Conservation (phyloP, 768 basidiomycete species). For the Lyophyllum shimeji region DNA sequence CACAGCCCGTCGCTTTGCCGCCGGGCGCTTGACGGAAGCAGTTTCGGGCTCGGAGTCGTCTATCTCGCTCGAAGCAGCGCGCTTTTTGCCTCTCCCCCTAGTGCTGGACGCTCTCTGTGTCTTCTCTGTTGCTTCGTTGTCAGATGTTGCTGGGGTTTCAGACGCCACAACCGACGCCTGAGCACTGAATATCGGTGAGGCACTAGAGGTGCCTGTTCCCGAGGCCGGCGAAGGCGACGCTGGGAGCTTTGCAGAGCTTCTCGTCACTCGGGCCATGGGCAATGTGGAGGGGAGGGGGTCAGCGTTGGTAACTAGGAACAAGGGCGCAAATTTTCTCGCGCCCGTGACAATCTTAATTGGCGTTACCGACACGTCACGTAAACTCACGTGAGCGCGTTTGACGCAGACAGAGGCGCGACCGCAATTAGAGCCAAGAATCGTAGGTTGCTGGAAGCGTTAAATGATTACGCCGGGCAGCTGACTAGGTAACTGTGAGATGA, state of each 20-base stretch:
- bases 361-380: conserved; percentile 27
- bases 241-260: conserved; percentile 29
- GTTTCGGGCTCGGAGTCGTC: conserved; percentile 23
- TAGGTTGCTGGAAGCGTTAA: not conserved
- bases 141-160: conserved; percentile 59
- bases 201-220: conserved; percentile 42
- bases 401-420: not conserved
- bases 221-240: conserved; percentile 34
- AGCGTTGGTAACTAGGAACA: not conserved
- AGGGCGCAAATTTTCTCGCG: conserved; percentile 21
- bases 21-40: conserved; percentile 25
- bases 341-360: conserved; percentile 30
- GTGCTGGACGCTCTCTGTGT: conserved; percentile 16
- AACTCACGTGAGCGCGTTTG: conserved; percentile 26
- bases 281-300: conserved; percentile 6
- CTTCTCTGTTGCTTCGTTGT: conserved; percentile 26
- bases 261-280: conserved; percentile 33
- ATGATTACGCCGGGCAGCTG: not conserved
- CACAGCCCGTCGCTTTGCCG: conserved; percentile 34
- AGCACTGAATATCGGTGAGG: conserved; percentile 53
- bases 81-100: conserved; percentile 17
- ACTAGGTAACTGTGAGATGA: conserved; percentile 1
- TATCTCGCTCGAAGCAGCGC: conserved; percentile 22
- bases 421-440: not conserved
- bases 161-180: conserved; percentile 39